Base-by-base conservation (phyloP, 164 flowering plant species). In the Euptelea pleiosperma region DNA sequence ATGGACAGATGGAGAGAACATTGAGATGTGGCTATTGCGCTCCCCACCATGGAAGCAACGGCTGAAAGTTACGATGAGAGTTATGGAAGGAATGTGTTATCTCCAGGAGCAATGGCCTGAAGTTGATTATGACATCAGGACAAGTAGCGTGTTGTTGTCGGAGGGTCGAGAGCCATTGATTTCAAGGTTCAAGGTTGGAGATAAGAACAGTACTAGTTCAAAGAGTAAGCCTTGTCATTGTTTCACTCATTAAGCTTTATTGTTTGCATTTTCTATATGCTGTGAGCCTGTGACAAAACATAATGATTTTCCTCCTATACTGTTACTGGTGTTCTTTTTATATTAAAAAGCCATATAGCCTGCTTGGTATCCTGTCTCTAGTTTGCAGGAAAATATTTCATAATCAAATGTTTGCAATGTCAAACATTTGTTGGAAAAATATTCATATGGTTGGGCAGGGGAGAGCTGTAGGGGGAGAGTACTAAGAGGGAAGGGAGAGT, bases 21-120 rank as follows among this genome's bases (percentile, higher is more conserved):
- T 80, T 1, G 77, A 74, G 37, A 60, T 39, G 28, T 84, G 90
- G 90, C 60, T 84, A 8, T 41, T 58, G 16, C 52, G 14, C 14
- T 72, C 73, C n/a, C 81, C 82, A 3, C 47, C 80, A 47, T 84
- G 84, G 90, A 75, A 73, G 47, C 70, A 69, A 9, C 78, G 87
- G 69, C 33, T 79, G 68, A 73, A 70, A 66, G 53, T 78, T 1
- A 4, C 77, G 46, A 61, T 54, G 57, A 77, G 75, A 41, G 71
- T 82, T 35, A 45, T 74, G 21, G 71, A 74, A 53, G 83, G 70
- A 14, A 72, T 80, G 77, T 51, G 63, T 64, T 79, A 81, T 63
- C 46, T 84, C 33, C 64, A 78, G 36, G 78, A 78, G 24, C 69
- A 73, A 34, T 82, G 86, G 82, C 81, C 90, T 55, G 68, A 74